Conservation (phyloP, 2,329 filamentous ascomycete species). For the Neonectria punicea region DNA sequence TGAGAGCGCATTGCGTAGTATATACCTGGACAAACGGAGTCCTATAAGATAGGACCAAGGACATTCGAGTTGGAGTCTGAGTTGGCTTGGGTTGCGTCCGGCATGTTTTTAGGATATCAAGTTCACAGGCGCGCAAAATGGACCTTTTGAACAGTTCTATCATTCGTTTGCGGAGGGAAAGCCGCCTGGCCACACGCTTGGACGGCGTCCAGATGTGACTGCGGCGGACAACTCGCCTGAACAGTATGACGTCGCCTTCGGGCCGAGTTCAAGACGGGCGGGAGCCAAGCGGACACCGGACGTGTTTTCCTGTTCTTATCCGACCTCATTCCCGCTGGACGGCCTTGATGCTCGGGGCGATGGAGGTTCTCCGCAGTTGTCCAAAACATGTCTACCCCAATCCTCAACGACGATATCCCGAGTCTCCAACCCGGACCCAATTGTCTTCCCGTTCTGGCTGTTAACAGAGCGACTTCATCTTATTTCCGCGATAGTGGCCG, state of each 20-base stretch:
- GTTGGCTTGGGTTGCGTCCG: constrained; percentile 1
- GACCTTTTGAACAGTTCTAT: constrained; percentile 13
- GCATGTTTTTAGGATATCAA: constrained; percentile 4
- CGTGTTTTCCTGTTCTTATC: constrained; percentile 5
- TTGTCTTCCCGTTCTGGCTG: not conserved
- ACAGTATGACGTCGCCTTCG: constrained; percentile 4
- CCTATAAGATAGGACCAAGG: not conserved
- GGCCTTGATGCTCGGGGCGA: not conserved
- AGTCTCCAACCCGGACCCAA: not conserved
- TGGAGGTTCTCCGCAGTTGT: constrained; percentile 10
- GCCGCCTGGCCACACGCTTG: constrained; percentile 13
- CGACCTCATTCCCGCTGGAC: not conserved
- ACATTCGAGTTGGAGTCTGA: not conserved
- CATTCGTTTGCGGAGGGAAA: constrained; percentile 26
- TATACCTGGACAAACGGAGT: not conserved
- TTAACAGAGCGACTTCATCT: not conserved
- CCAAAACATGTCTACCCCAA: constrained; percentile 5
- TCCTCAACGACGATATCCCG: constrained; percentile 1
- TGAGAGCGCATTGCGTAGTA: not conserved
- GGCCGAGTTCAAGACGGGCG: not conserved
- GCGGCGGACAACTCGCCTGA: constrained; percentile 3
- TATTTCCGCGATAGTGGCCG: not conserved
- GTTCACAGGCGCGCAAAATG: constrained; percentile 12
- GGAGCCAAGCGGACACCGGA: constrained; percentile 5
- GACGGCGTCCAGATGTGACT: not conserved